These are phyloP conservation scores for Bothriochloa decipiens DNA, from an alignment of 176 grass and related monocot species.

Conservation along the genomic window DNA sequence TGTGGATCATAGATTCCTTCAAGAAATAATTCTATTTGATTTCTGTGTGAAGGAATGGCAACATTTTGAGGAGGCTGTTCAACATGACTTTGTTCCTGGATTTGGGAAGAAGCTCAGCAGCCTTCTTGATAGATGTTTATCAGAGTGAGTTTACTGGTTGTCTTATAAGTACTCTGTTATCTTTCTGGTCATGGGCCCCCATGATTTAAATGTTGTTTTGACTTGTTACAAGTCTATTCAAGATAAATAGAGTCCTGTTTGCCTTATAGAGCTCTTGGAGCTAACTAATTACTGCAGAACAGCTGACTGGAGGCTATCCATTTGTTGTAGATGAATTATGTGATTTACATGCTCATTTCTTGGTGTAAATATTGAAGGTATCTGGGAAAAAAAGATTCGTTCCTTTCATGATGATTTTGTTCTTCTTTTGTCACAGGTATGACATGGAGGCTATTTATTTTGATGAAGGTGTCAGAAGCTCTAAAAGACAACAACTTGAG, in stretches of 20 bases:
- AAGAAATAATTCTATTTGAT: constrained; percentile 34
- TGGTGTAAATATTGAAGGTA: neutral
- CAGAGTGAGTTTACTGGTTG: constrained; percentile 65
- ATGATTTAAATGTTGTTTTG: neutral
- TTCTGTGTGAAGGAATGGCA: constrained; percentile 79
- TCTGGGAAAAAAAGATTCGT: neutral
- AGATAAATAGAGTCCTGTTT: neutral
- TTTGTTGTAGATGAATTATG: constrained; percentile 21
- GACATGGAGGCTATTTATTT: constrained; percentile 93
- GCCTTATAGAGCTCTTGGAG: constrained; percentile 1
- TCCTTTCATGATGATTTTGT: constrained; percentile 9
- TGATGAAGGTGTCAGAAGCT: constrained; percentile 95
- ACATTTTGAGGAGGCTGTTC: constrained; percentile 83
- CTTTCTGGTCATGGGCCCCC: constrained; percentile 28
- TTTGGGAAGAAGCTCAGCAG: constrained; percentile 83
- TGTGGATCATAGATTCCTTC: constrained; percentile 7
- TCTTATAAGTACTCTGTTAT: constrained; percentile 16
- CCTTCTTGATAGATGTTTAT: constrained; percentile 90
- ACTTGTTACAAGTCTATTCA: constrained; percentile 5
- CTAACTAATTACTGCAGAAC: neutral
- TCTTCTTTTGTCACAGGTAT: constrained; percentile 63
- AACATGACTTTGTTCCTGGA: constrained; percentile 74
- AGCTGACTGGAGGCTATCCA: constrained; percentile 5
- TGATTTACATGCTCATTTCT: neutral
- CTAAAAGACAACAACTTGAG: constrained; percentile 92